Conservation (phyloP, 495 filamentous ascomycete genomes). For the Glarea lozoyensis region DNA sequence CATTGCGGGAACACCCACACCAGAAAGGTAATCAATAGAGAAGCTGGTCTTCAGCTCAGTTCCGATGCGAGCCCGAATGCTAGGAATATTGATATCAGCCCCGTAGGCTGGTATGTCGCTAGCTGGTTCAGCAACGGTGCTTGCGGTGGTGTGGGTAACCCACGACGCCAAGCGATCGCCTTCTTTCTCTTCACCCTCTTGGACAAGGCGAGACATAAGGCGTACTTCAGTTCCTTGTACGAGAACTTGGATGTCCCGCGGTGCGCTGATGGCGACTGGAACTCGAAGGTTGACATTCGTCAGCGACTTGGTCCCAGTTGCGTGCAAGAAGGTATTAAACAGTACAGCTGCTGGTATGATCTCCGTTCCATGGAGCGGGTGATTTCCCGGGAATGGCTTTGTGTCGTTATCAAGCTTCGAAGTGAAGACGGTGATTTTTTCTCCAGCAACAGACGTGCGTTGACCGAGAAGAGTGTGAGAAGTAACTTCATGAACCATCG, state of each 20-base stretch:
- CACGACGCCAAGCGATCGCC: too few species aligned
- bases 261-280: constrained; percentile 26
- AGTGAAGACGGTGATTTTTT: constrained; percentile 19
- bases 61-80: constrained; percentile 8
- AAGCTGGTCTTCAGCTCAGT: constrained; percentile 21
- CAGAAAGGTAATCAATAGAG: constrained; percentile 30
- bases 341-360: constrained; percentile 31
- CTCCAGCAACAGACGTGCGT: constrained; percentile 20
- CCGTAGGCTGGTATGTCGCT: constrained; percentile 6
- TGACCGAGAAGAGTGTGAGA: constrained; percentile 28
- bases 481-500: constrained; percentile 28
- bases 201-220: constrained; percentile 25
- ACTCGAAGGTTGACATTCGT: constrained; percentile 3
- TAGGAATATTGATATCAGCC: constrained; percentile 13
- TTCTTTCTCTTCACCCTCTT: constrained; percentile 11
- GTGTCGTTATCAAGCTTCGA: constrained; percentile 24
- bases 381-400: constrained; percentile 21
- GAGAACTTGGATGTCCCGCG: constrained; percentile 29
- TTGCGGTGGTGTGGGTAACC: constrained; percentile 35
- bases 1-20: constrained; percentile 24
- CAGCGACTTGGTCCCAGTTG: constrained; percentile 13
- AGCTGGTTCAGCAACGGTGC: constrained; percentile 6
- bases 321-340: constrained; percentile 31
- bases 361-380: constrained; percentile 23
- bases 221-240: constrained; percentile 17